Percentiles rank a stretch among this genome's conserved stretches.
These are phyloP conservation scores for Tilletia walkeri DNA, from an alignment of 1,284 basidiomycete species.

Conservation along the genomic window DNA sequence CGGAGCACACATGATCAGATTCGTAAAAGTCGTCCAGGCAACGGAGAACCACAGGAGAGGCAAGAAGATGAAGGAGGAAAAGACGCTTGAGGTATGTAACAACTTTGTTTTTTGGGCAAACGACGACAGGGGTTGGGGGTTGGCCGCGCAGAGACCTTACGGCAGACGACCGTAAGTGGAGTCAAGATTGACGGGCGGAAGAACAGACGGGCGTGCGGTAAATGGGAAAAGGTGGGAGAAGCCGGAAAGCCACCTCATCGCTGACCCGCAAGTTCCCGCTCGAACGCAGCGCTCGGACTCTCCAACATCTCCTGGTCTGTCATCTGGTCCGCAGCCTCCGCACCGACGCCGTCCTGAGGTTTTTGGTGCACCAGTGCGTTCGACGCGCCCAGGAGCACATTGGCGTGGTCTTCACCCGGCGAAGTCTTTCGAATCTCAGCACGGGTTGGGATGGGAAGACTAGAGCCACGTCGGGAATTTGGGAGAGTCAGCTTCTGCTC, in stretches of 20 bases:
- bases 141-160: no score
- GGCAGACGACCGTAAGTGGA: no score
- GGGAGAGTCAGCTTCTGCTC: conserved; percentile 4
- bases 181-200: no score
- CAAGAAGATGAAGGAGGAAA: no score
- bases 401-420: conserved; percentile 32
- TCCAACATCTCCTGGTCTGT: conserved; percentile 43
- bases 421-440: conserved; percentile 43
- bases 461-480: conserved; percentile 9
- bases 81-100: no score
- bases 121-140: no score
- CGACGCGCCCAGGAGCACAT: conserved; percentile 37
- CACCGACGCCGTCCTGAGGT: conserved; percentile 32
- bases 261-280: conserved; percentile 11
- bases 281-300: conserved; percentile 32
- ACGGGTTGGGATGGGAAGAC: conserved; percentile 47
- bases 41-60: no score
- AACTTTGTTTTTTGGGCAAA: no score
- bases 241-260: neutral
- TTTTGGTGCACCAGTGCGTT: conserved; percentile 28
- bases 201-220: no score
- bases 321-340: conserved; percentile 34
- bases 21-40: no score
- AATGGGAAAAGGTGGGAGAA: no score
- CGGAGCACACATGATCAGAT: no score